Evolutionary conservation across 108 stramenopile genomes (phyloP), one percentile per base, ranked within the genome.

Genomic region (Skeletonema potamos): DNA sequence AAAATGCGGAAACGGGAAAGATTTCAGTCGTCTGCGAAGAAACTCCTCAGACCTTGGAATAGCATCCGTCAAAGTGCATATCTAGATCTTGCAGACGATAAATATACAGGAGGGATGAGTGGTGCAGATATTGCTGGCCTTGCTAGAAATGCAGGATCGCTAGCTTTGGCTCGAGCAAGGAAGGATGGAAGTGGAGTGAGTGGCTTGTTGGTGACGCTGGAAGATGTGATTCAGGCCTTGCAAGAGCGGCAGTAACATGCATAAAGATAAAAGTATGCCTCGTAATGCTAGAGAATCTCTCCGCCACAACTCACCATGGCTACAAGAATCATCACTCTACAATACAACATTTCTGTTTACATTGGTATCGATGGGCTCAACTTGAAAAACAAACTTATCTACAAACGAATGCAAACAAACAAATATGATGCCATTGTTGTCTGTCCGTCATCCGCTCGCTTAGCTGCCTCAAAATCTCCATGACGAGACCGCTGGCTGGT

Each of bases 41-140:
- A 26, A 20, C 8, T 28, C 0, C 41, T 43, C 27, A 26, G 8
- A 26, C 43, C 51, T 9, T 22, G 46, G 9, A 51, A 63, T 34
- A 55, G 46, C 41, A 29, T 78, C 5, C 36, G 57, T 22, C 18
- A 6, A 18, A 26, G n/a, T 7, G 12, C 28, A 29, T 7, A 37
- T 62, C 18, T 75, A 41, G 90, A 91, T 77, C 71, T 91, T 64
- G 87, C 90, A n/a, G 84, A 83, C 34, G 76, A 79, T 29, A 62
- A 61, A 58, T 77, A 48, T 13, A 94, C 92, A 6, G 87, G 68
- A 18, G 90, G 89, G 4, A 95, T 94, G 72, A 83, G 87, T 28
- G 97, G 97, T 30, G 94, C 97, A 7, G 97, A 97, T 64, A 90
- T 97, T 73, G 88, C 91, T 22, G 97, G 94, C 30, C 76, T 97